Evolutionary conservation across 257 asterid genomes (phyloP).

Genomic region (Rauvolfia tetraphylla): DNA sequence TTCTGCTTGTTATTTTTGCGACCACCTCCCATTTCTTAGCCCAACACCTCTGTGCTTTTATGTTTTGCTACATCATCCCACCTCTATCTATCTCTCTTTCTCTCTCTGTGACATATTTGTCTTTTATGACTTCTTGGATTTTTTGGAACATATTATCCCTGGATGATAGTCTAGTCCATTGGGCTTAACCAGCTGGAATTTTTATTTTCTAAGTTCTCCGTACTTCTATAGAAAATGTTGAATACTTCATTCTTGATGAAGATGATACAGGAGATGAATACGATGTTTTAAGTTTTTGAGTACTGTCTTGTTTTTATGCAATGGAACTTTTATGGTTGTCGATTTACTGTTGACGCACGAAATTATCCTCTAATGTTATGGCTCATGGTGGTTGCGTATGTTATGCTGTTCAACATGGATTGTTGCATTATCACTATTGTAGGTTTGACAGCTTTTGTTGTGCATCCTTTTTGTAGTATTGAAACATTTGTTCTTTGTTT

Average conservation of each 20-base stretch:
- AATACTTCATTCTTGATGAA: not conserved
- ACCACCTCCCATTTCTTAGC: not conserved
- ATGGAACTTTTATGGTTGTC: not conserved
- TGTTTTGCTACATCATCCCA: not conserved
- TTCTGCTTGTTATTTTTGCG: not conserved
- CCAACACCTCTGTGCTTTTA: not conserved
- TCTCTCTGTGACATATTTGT: not conserved
- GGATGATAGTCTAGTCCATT: not conserved
- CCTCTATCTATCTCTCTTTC: not conserved
- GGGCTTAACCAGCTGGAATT: not conserved
- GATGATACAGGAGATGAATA: not conserved
- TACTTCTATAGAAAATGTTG: not conserved
- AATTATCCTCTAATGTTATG: not conserved
- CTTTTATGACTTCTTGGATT: not conserved
- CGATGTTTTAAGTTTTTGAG: not conserved
- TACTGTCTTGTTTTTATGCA: not conserved
- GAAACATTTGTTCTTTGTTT: not conserved
- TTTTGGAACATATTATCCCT: not conserved
- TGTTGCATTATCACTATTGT: not conserved
- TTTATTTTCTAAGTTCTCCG: not conserved
- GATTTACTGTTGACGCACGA: not conserved
- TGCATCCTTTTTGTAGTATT: not conserved
- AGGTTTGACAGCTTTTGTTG: not conserved
- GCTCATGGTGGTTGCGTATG: not conserved
- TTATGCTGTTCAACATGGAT: not conserved